phyloP scores from a whole-genome alignment of 148 eudicot genomes.

The Camellia granthamiana region DNA sequence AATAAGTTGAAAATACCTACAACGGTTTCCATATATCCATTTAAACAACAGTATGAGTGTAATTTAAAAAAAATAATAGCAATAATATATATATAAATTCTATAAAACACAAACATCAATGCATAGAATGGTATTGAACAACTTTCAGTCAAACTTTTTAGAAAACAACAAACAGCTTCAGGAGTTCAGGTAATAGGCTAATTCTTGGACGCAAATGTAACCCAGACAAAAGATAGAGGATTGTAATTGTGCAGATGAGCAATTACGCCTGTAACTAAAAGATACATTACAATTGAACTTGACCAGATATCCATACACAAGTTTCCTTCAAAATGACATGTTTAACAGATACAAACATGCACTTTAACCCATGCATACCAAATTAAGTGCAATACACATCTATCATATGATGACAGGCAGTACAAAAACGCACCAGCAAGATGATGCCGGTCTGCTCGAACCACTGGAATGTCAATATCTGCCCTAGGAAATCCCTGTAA shows the following conservation, averaged over 20 bases:
- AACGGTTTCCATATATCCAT: too few relatives aligned
- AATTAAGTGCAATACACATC: not conserved
- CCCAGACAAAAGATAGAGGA: not conserved
- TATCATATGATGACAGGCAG: not conserved
- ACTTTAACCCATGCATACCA: not conserved
- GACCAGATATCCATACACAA: not conserved
- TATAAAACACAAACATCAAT: not conserved
- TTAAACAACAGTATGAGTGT: too few relatives aligned
- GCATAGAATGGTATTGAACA: not conserved
- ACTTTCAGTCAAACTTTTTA: not conserved
- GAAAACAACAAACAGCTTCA: not conserved
- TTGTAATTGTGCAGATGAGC: not conserved
- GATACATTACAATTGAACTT: not conserved
- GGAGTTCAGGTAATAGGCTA: not conserved
- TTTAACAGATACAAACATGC: not conserved
- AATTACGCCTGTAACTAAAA: not conserved
- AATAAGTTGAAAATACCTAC: too few relatives aligned
- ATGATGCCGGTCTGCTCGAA: conserved; percentile 64
- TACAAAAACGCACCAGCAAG: conserved; percentile 50
- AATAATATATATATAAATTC: too few relatives aligned
- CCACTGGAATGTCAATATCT: conserved; percentile 68
- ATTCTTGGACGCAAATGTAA: not conserved
- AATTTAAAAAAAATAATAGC: too few relatives aligned
- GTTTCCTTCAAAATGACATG: not conserved
- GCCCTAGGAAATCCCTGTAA: conserved; percentile 87